Base-by-base conservation (phyloP, 2,329 filamentous ascomycete genomes). In the Thielaviopsis euricoi region DNA sequence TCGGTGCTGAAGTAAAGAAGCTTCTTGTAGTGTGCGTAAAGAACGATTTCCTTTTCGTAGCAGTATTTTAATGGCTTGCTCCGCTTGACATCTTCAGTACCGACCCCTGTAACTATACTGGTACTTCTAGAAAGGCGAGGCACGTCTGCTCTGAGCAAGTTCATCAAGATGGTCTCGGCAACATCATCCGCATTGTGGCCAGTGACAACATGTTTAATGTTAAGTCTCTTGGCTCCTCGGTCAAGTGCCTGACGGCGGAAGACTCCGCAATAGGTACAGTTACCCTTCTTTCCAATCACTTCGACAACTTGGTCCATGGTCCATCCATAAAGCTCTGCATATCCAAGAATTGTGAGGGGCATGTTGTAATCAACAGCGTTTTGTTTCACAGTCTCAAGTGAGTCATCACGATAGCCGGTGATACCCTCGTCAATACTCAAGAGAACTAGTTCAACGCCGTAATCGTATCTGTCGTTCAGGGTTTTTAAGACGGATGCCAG, bases 231-330 rank as follows among this genome's bases (percentile, higher is more conserved):
- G 5, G 93, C 89, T 19, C 93, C 93, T 9, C 93, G 82, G 69
- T 98, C 93, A 37, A 98, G 76, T 1, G 93, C 93, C 72, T 98
- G 93, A 60, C 94, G 80, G 57, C 93, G 79, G 68, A 98, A 98
- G 19, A 98, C 93, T 15, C 93, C 93, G 66, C 93, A 98, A 67
- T 98, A 98, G 29, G 94, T 98, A 77, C 93, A 98, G 71, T 98
- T 98, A 29, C 91, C 90, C 70, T 96, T 97, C 74, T 96, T 97
- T 15, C 93, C 93, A 55, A 98, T 87, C 53, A 91, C 88, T 65
- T 90, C 87, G 3, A 98, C 94, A 10, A 98, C 93, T 67, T 97
- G 89, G 67, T 98, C 93, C 93, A 98, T 98, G 0, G 90, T 96
- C 93, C 93, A 98, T 9, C 91, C 93, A 68, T 98, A 98, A 10